Evolutionary conservation across 2,329 filamentous ascomycete species (phyloP), one percentile per base, ranked within the genome.

Genomic region (Claviceps purpurea): DNA sequence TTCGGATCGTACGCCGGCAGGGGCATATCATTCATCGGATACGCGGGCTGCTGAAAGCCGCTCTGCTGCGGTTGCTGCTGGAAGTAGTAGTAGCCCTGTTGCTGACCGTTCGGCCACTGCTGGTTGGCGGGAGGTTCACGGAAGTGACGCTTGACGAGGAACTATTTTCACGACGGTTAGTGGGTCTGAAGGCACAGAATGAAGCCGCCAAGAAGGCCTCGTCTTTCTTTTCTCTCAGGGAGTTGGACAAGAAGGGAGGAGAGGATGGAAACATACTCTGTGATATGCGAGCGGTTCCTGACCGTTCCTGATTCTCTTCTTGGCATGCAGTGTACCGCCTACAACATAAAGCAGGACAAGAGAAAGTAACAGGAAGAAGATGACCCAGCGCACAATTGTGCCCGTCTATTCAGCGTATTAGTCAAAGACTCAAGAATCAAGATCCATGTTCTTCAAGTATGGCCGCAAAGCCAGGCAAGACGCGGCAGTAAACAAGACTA

Each of bases 311-410:
- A 90, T 72, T 47, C 87, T 75, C 46, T 69, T 68, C 64, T 79
- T 79, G 46, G 86, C 87, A 67, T 91, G 87, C 47, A 78, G 68
- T 65, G 85, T 85, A 55, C 85, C 85, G 54, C 79, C 73, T 51
- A 87, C 58, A 60, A 89, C 72, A 73, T 82, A 88, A 43, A 73
- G 60, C 50, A 79, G 64, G 60, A 87, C 67, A 54, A 81, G 52
- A 52, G 75, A 54, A 59, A 87, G 71, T 57, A 91, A 64, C 56
- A 72, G 69, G 55, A 78, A 76, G 61, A 90, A 79, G 54, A 91
- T 68, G 47, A 76, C 73, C 79, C 85, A 91, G 67, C 87, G 86
- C 60, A 89, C 71, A 53, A 83, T 82, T 52, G 76, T 67, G 52
- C 80, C 83, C 39, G 74, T 76, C 81, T 85, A 55, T 44, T 11